Evolutionary conservation across 2,329 filamentous ascomycete species (phyloP), one percentile per base, ranked within the genome.

Genomic region (Bertia moriformis): DNA sequence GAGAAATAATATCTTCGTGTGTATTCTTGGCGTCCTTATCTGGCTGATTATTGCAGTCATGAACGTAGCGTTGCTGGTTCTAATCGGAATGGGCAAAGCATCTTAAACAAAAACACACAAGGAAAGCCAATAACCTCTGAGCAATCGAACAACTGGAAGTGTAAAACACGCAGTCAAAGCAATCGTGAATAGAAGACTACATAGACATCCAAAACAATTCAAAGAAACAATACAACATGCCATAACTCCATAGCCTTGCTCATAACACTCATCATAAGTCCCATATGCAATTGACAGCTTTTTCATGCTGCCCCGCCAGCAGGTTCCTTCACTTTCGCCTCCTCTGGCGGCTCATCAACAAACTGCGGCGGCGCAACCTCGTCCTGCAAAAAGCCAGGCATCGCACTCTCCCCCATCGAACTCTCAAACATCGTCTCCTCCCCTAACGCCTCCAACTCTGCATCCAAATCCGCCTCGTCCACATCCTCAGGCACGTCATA

Each of bases 401-500:
- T 67, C 37, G 64, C 65, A 38, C 59, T 60, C 29, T 59, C 68
- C 4, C 60, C 73, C 10, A 35, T 35, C 41, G 75, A 68, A 38
- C 73, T 72, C 54, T 93, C 88, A 49, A 93, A 69, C 62, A 95
- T 84, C n/a, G 86, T 81, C 62, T 98, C 91, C 51, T 94, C 82
- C 1, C 89, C 89, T 24, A 98, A 61, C 4, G 91, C 88, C 66
- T 98, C 91, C 39, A 98, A 63, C 67, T 98, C 91, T 3, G 91
- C 91, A 63, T 98, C 91, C 44, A 98, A 62, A 65, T 98, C 91
- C 2, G 83, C 78, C 73, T 98, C 91, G 57, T 96, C 89, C 17
- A 98, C 87, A 57, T 96, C 91, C 51, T 98, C 91, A 0, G 91
- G 91, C 24, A 98, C 72, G 55, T 96, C 89, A 59, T 98, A 98